These are phyloP conservation scores for Talaromyces sp. DNA, from an alignment of 2,329 filamentous ascomycete genomes.

Conservation along the genomic window DNA sequence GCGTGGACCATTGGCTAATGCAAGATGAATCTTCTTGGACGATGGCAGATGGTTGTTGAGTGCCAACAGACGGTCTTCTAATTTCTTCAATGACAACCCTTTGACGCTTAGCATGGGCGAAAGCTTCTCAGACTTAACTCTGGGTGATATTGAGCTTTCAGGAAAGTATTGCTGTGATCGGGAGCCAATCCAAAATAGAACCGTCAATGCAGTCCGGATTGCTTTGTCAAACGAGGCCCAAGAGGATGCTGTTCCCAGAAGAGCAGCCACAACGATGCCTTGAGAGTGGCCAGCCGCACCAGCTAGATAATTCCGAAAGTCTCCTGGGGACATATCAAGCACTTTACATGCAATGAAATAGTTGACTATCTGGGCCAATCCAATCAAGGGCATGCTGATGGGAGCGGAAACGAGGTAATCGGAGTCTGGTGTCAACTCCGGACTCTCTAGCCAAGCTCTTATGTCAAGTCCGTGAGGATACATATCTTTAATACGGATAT, in stretches of 20 bases:
- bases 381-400: conserved; percentile 93
- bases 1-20: conserved; percentile 89
- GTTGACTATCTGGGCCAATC: conserved; percentile 89
- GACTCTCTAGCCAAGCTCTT: conserved; percentile 84
- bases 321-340: conserved; percentile 80
- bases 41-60: conserved; percentile 46
- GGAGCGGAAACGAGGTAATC: conserved; percentile 93
- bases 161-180: conserved; percentile 97
- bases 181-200: conserved; percentile 97
- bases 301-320: conserved; percentile 53
- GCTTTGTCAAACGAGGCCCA: conserved; percentile 88
- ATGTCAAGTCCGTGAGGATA: conserved; percentile 94
- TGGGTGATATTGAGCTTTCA: conserved; percentile 76
- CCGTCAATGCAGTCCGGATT: conserved; percentile 72
- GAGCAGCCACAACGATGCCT: conserved; percentile 87
- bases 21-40: conserved; percentile 90
- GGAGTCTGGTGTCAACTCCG: conserved; percentile 82
- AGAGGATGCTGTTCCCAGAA: conserved; percentile 79
- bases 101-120: background rate
- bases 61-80: background rate
- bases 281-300: conserved; percentile 81
- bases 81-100: background rate
- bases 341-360: conserved; percentile 92
- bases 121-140: background rate
- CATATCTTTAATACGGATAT: conserved; percentile 84